A percentile compares a stretch with the other conserved stretches of the same genome.
These are phyloP conservation scores for Fusarium lateritium DNA, from an alignment of 2,329 filamentous ascomycete species.

Conservation along the genomic window DNA sequence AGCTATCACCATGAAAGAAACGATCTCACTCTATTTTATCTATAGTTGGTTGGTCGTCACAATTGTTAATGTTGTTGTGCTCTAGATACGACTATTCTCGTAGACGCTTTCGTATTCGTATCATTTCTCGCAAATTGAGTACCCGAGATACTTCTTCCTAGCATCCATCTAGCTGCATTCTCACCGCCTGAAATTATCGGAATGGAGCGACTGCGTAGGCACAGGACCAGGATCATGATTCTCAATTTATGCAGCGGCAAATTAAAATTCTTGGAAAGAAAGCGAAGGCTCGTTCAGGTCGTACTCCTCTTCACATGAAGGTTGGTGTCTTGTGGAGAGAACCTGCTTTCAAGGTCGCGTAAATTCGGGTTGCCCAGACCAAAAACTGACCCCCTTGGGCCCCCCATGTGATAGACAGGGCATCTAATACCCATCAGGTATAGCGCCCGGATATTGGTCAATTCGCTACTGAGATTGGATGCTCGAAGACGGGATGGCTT, in stretches of 20 bases:
- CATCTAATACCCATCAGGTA: slow-evolving; percentile 33
- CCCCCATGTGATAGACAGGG: slow-evolving; percentile 36
- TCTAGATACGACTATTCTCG: slow-evolving; percentile 19
- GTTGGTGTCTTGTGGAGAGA: slow-evolving; percentile 20
- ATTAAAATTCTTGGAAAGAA: slow-evolving; percentile 1
- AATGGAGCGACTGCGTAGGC: slow-evolving; percentile 8
- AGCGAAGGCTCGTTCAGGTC: slow-evolving; percentile 8
- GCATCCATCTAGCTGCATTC: slow-evolving; percentile 31
- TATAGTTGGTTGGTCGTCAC: neutral
- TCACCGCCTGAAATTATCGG: slow-evolving; percentile 40
- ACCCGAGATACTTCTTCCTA: slow-evolving; percentile 34
- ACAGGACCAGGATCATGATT: slow-evolving; percentile 16
- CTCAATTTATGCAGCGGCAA: slow-evolving; percentile 9
- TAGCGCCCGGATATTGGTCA: slow-evolving; percentile 43
- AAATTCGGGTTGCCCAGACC: slow-evolving; percentile 24
- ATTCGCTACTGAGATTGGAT: slow-evolving; percentile 50
- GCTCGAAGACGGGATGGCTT: slow-evolving; percentile 37
- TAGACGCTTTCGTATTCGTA: slow-evolving; percentile 54
- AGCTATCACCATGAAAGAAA: neutral
- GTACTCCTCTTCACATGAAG: slow-evolving; percentile 23
- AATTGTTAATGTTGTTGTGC: slow-evolving; percentile 1
- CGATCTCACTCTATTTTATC: neutral
- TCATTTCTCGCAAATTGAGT: slow-evolving; percentile 37
- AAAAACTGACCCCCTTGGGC: slow-evolving; percentile 29
- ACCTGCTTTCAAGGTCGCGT: slow-evolving; percentile 19